These are phyloP conservation scores for Malassezia globosa DNA, from an alignment of 1,284 basidiomycete species.

Conservation along the genomic window DNA sequence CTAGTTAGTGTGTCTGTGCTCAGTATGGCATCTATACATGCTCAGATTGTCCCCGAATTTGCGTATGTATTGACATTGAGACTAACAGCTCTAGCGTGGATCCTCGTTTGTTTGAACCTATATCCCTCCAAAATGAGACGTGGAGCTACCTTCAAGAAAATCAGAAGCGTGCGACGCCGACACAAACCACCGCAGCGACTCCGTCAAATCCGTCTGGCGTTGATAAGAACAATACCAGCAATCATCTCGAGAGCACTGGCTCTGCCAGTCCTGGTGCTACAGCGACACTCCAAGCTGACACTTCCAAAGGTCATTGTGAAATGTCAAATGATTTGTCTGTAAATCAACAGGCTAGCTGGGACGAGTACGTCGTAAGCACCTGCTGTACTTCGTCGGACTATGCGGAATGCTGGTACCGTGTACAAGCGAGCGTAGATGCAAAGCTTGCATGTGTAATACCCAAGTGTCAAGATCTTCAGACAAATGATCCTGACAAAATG, in stretches of 20 bases:
- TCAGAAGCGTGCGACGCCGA: no score
- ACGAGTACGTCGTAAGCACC: conserved; percentile 25
- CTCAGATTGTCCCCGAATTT: no score
- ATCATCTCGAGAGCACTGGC: conserved; percentile 14
- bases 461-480: conserved; percentile 20
- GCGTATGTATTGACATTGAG: no score
- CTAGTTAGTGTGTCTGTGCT: no score
- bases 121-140: no score
- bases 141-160: no score
- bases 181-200: no score
- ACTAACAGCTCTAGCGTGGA: no score
- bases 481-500: conserved; percentile 23
- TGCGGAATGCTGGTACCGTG: conserved; percentile 25
- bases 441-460: conserved; percentile 27
- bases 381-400: conserved; percentile 23
- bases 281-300: conserved; percentile 23
- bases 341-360: conserved; percentile 35
- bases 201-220: no score
- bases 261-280: conserved; percentile 20
- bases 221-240: no score
- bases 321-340: conserved; percentile 22
- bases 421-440: conserved; percentile 14
- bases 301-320: conserved; percentile 16
- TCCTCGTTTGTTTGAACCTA: no score
- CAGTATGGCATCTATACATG: no score